Percentiles rank a stretch among this genome's conserved stretches.
These are phyloP conservation scores for Clonostachys sp. DNA, from an alignment of 2,329 filamentous ascomycete species.

Conservation along the genomic window DNA sequence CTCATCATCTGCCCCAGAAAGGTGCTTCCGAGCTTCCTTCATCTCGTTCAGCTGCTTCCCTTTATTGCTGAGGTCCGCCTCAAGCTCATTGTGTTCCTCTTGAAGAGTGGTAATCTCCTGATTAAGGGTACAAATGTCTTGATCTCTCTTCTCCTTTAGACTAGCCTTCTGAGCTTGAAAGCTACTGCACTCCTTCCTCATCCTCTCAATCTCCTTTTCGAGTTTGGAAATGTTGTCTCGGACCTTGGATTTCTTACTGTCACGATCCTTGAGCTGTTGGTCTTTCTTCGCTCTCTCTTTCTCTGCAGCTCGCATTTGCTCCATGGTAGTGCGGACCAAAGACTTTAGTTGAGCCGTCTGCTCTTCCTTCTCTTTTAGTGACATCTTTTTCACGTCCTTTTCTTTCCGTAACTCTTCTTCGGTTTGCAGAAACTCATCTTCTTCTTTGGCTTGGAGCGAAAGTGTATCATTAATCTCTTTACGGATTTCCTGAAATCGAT, in stretches of 20 bases:
- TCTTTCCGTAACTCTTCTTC: constrained; percentile 69
- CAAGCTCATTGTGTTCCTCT: constrained; percentile 59
- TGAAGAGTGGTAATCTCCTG: constrained; percentile 57
- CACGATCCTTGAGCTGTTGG: constrained; percentile 62
- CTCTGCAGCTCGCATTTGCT: constrained; percentile 75
- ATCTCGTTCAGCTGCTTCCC: constrained; percentile 67
- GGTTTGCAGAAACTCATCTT: constrained; percentile 63
- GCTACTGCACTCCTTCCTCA: constrained; percentile 49
- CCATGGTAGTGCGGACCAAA: constrained; percentile 74
- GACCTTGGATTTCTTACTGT: constrained; percentile 63
- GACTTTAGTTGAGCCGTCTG: constrained; percentile 79
- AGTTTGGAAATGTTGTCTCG: constrained; percentile 67
- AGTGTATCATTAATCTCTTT: constrained; percentile 80
- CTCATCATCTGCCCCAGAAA: constrained; percentile 57
- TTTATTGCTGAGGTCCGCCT: constrained; percentile 66
- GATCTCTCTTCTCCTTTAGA: constrained; percentile 45
- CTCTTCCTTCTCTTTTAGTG: constrained; percentile 86
- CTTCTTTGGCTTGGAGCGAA: constrained; percentile 59
- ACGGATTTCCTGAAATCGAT: constrained; percentile 73
- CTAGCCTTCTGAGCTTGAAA: constrained; percentile 50
- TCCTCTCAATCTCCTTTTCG: constrained; percentile 56
- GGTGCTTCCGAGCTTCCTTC: constrained; percentile 64
- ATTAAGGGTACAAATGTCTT: constrained; percentile 45
- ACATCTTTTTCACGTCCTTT: constrained; percentile 71
- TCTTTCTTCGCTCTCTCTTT: constrained; percentile 77